Conservation (phyloP, 495 filamentous ascomycete species). For the Choiromyces venosus region DNA sequence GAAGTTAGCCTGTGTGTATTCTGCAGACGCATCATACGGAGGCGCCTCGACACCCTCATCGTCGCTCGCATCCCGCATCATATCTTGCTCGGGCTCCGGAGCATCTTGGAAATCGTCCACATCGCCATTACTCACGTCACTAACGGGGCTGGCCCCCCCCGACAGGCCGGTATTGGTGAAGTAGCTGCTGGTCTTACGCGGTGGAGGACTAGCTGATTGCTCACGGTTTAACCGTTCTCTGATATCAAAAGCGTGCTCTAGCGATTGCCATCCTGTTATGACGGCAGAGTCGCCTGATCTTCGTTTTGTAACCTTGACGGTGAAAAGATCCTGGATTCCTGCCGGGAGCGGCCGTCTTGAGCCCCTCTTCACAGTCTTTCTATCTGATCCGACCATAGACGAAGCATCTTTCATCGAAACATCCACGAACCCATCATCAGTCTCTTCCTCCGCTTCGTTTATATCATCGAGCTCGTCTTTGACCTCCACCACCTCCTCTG, state of each 20-base stretch:
- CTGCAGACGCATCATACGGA: conserved; percentile 12
- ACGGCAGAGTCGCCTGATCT: conserved; percentile 25
- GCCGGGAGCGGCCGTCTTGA: conserved; percentile 11
- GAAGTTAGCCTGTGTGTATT: conserved; percentile 19
- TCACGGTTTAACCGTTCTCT: conserved; percentile 27
- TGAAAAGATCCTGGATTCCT: conserved; percentile 27
- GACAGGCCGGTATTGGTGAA: conserved; percentile 20
- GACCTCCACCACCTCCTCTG: conserved; percentile 67
- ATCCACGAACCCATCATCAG: conserved; percentile 86
- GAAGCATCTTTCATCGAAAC: conserved; percentile 70
- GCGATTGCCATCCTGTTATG: conserved; percentile 33
- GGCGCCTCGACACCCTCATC: conserved; percentile 34
- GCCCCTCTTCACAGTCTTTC: conserved; percentile 18
- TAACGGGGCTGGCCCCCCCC: conserved; percentile 25
- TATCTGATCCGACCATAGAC: conserved; percentile 39
- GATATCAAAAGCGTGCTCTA: conserved; percentile 30
- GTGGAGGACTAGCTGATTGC: conserved; percentile 24
- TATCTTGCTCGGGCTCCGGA: conserved; percentile 20
- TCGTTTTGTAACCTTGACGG: conserved; percentile 30
- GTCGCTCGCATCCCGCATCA: conserved; percentile 41
- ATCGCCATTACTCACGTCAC: conserved; percentile 37
- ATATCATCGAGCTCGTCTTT: conserved; percentile 70
- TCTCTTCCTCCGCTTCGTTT: conserved; percentile 53
- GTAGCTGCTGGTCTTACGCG: conserved; percentile 17
- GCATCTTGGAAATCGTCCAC: conserved; percentile 31